Conservation (phyloP, 2,329 filamentous ascomycete species). For the Trichoderma aggressivum region DNA sequence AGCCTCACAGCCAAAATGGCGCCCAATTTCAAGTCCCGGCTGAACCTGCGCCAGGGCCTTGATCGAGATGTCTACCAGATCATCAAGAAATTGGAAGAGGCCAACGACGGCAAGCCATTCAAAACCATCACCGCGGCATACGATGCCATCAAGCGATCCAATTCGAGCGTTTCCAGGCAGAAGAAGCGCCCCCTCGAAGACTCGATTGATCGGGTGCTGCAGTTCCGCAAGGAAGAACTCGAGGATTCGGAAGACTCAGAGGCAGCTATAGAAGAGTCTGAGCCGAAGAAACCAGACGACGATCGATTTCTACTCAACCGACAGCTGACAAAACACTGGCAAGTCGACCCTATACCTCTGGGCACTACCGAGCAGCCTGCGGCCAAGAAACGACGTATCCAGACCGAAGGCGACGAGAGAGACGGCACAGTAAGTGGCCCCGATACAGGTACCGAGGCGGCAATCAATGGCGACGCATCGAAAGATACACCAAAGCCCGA, state of each 20-base stretch:
- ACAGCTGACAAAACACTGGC: conserved; percentile 43
- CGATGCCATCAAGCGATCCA: conserved; percentile 76
- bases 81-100: conserved; percentile 71
- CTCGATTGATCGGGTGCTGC: conserved; percentile 77
- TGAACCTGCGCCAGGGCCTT: conserved; percentile 36
- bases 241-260: conserved; percentile 53
- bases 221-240: conserved; percentile 64
- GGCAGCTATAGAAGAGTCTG: conserved; percentile 44
- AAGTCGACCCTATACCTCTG: conserved; percentile 23
- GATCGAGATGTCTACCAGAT: conserved; percentile 77
- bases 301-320: conserved; percentile 41
- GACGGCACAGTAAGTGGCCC: conserved; percentile 14
- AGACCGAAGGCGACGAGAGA: conserved; percentile 28
- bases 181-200: conserved; percentile 81
- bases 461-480: conserved; percentile 19
- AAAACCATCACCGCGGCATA: conserved; percentile 62
- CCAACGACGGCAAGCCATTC: conserved; percentile 49
- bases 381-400: conserved; percentile 34
- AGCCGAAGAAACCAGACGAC: conserved; percentile 31
- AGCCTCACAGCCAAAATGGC: conserved; percentile 17
- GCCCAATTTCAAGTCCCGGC: conserved; percentile 17
- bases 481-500: conserved; percentile 17
- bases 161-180: conserved; percentile 78
- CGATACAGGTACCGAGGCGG: conserved; percentile 2
- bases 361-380: conserved; percentile 25